These are phyloP conservation scores for Talaromyces sp. DNA, from an alignment of 2,329 filamentous ascomycete genomes.

Conservation along the genomic window DNA sequence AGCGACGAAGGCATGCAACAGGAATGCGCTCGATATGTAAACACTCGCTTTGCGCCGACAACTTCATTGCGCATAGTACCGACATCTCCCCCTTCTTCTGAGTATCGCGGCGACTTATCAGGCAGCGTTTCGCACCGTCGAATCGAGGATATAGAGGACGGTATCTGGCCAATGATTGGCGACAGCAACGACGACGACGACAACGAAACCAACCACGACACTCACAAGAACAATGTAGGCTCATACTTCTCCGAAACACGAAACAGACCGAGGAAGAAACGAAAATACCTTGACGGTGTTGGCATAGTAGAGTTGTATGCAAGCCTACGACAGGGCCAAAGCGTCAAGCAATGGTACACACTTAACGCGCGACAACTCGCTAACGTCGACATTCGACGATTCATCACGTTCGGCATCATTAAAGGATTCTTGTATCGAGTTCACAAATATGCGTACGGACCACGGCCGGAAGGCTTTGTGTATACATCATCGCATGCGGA, in stretches of 20 bases:
- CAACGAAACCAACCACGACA: background rate
- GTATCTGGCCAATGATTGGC: slow-evolving; percentile 45
- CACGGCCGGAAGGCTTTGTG: slow-evolving; percentile 31
- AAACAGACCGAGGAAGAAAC: background rate
- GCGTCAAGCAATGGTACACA: slow-evolving; percentile 82
- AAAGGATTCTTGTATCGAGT: slow-evolving; percentile 92
- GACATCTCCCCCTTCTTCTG: slow-evolving; percentile 1
- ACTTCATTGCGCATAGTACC: slow-evolving; percentile 17
- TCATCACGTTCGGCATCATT: slow-evolving; percentile 94
- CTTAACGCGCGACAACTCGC: slow-evolving; percentile 68
- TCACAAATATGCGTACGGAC: slow-evolving; percentile 75
- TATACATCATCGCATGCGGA: slow-evolving; percentile 22
- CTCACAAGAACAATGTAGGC: slow-evolving; percentile 3
- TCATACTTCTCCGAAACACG: slow-evolving; percentile 6
- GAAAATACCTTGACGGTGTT: slow-evolving; percentile 40
- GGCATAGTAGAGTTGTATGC: slow-evolving; percentile 77
- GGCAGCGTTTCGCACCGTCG: background rate
- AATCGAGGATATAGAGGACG: slow-evolving; percentile 23
- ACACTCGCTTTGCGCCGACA: slow-evolving; percentile 47
- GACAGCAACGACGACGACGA: slow-evolving; percentile 26
- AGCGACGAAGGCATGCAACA: slow-evolving; percentile 73
- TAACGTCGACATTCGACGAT: slow-evolving; percentile 80
- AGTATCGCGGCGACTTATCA: slow-evolving; percentile 2
- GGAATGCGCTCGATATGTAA: slow-evolving; percentile 84
- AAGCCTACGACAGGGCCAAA: slow-evolving; percentile 75